Evolutionary conservation across 176 grass and related monocot species (phyloP).

Genomic region (barley (Hordeum vulgare)): DNA sequence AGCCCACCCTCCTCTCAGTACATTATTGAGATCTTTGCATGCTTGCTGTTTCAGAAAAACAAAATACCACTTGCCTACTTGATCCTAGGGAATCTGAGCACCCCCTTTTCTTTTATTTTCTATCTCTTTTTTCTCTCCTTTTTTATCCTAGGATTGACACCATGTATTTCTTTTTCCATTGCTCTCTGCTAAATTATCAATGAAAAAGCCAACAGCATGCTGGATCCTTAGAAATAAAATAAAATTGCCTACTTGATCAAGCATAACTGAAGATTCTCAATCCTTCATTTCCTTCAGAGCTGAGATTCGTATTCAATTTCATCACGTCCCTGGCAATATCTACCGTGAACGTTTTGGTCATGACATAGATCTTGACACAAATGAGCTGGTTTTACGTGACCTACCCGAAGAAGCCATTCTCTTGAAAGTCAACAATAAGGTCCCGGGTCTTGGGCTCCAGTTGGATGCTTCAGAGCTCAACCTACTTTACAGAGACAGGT

Average conservation of each 20-base stretch:
- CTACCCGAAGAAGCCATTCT: slow-evolving; percentile 87
- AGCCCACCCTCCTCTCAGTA: neutral
- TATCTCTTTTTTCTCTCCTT: too few relatives aligned
- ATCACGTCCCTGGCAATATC: slow-evolving; percentile 90
- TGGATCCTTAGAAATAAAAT: too few relatives aligned
- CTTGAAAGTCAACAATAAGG: slow-evolving; percentile 89
- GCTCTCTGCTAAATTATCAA: too few relatives aligned
- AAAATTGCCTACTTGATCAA: neutral
- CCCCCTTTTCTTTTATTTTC: too few relatives aligned
- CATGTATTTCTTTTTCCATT: too few relatives aligned
- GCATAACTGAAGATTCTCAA: neutral
- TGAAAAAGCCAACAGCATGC: too few relatives aligned
- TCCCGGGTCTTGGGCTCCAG: slow-evolving; percentile 81
- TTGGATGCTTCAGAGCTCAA: slow-evolving; percentile 95
- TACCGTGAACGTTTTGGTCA: slow-evolving; percentile 76
- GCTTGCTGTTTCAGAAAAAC: neutral
- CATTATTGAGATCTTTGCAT: neutral
- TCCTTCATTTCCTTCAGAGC: slow-evolving; percentile 42
- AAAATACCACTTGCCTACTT: neutral
- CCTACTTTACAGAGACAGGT: slow-evolving; percentile 90
- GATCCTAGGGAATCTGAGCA: too few relatives aligned
- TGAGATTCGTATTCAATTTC: slow-evolving; percentile 98
- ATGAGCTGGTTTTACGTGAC: slow-evolving; percentile 86
- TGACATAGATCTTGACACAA: slow-evolving; percentile 80
- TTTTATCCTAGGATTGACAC: too few relatives aligned